Base-by-base conservation (phyloP, 352 stramenopile species). In the Phytophthora uliginosa region DNA sequence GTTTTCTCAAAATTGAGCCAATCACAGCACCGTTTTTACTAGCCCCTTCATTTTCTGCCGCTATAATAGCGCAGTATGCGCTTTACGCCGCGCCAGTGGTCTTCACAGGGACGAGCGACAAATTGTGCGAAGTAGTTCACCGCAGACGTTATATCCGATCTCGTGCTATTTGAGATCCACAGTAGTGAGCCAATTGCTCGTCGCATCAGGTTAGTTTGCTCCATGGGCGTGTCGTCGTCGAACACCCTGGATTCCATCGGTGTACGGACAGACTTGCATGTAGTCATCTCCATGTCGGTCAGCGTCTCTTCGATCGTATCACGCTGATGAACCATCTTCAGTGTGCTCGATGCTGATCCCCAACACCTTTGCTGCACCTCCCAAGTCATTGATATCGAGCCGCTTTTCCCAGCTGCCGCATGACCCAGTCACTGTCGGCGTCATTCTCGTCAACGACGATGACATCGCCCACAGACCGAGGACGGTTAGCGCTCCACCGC, bases 361-460 rank as follows among this genome's bases (percentile, higher is more conserved):
- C 8, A 69, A n/a, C 13, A 28, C 22, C 53, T 63, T 69, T 1
- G 18, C 31, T 12, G 45, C 45, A 18, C 54, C 40, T 1, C 53
- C 63, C 20, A 70, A 26, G 20, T 63, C 42, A 22, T 63, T 70
- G 31, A 70, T 70, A 33, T 52, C 54, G n/a, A 70, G 59, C 17
- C 9, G 20, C 20, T 24, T 26, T 10, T n/a, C 6, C 10, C 18
- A 59, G 15, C 18, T 57, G 53, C 6, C 13, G 17, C 52, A 63
- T 69, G 13, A 57, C 26, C 42, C 45, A 59, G 9, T 63, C 54
- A 8, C 42, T 47, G 13, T 54, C 42, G 4, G 28, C 42, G 18
- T 70, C n/a, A 15, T 40, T 9, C 45, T 70, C 8, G 12, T 31
- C 57, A 2, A 64, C 53, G 13, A 59, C 17, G 10, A 63, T 34